Base-by-base conservation (phyloP, 192 early-diverging fungal species). In the Linnemannia schmuckeri region DNA sequence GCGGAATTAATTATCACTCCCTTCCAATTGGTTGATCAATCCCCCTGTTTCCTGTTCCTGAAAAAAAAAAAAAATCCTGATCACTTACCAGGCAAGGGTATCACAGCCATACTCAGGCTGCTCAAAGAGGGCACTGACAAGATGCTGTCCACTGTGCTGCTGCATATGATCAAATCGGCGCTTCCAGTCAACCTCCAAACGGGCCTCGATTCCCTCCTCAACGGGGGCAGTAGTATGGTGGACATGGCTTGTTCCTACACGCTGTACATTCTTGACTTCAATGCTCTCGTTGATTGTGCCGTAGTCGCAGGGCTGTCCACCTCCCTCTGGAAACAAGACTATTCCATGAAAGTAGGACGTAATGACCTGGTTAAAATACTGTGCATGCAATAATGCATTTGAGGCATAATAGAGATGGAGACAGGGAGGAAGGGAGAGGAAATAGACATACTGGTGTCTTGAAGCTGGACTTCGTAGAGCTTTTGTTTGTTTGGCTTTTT, bases 241-340 rank as follows among this genome's bases (percentile, higher is more conserved):
- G 38, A 95, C 88, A 73, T 92, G 91, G 27, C 89, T 89, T 47
- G 95, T 79, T 3, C 94, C 93, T 13, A 90, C 76, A 22, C 95
- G 90, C 30, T 91, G 84, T 17, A 93, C 94, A 40, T 94, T 89
- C 70, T 88, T 77, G 2, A 96, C 92, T 33, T 88, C 69, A 22
- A 93, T 75, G 47, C 78, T 46, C n/a, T 87, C 87, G 41, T 87
- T 88, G 68, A 94, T 90, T 2, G 38, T 89, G 7, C 95, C 95
- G 9, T 89, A 90, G 52, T 96, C 95, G 55, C 85, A 78, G 27
- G 93, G 93, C 77, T 96, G 95, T 27, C 95, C 95, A 12, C 95
- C 95, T 13, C 95, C 95, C 66, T 93, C 93, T n/a, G 95, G 95
- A 76, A 96, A 96, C 33, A 95, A 82, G 24, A 96, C 93, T 90